These are phyloP conservation scores for Talaromyces sp. DNA, from an alignment of 2,329 filamentous ascomycete genomes.

Conservation along the genomic window DNA sequence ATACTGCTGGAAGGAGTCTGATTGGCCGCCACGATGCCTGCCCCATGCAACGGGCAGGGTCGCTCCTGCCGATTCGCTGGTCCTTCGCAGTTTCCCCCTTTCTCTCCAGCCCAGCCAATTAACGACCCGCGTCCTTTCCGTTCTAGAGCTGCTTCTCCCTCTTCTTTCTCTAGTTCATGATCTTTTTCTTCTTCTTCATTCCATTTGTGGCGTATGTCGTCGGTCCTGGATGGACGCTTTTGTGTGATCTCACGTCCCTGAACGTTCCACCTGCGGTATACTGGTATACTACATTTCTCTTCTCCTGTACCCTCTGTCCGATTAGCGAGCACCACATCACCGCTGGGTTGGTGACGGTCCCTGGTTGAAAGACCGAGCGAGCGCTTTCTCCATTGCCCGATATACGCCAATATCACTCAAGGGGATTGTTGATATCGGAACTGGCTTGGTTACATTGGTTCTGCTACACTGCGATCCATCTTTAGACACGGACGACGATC, in stretches of 20 bases:
- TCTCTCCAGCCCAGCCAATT: constrained; percentile 10
- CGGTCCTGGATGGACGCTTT: neutral
- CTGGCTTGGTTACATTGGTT: neutral
- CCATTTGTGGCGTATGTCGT: neutral
- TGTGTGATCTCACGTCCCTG: constrained; percentile 1
- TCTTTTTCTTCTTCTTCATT: neutral
- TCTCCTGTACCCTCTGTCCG: neutral
- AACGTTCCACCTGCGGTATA: neutral
- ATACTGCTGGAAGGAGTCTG: neutral
- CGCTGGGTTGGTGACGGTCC: neutral
- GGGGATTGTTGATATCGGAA: neutral
- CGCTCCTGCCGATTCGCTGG: neutral
- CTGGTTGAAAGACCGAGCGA: neutral
- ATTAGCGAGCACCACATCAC: neutral
- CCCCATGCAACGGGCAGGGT: neutral
- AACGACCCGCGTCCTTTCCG: neutral
- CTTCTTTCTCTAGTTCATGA: neutral
- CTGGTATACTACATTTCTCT: neutral
- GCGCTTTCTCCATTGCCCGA: neutral
- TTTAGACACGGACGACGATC: neutral
- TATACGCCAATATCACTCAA: neutral
- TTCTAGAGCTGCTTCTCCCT: neutral
- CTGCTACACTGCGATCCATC: neutral
- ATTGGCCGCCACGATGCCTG: neutral
- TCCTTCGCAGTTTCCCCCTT: constrained; percentile 7